Base-by-base conservation (phyloP, 2,329 filamentous ascomycete genomes). In the Penicillium sp. region DNA sequence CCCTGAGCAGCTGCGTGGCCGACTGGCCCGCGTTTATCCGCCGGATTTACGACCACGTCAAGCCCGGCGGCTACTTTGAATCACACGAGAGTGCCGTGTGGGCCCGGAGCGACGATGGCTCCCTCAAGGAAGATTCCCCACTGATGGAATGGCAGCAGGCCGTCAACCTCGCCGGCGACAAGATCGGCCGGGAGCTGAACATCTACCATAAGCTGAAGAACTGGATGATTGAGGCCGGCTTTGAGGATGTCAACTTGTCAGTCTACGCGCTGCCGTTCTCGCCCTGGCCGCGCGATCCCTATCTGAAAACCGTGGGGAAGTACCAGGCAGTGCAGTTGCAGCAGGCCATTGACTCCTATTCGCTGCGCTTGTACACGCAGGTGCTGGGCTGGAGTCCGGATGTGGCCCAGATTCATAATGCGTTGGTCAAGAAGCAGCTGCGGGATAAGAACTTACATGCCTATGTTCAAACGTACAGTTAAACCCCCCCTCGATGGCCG, bases 21-120 rank as follows among this genome's bases (percentile, higher is more conserved):
- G 33, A 48, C 31, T 50, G 48, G 48, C 45, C 39, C 5, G n/a
- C 6, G 3, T 50, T 48, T 26, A 43, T 50, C 19, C 3, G 37
- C 4, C 41, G 31, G 2, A 47, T 49, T 3, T 56, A 40, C 31
- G 41, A 51, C 8, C 45, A 58, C 31, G 44, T 62, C 19, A 42
- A 50, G 33, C 59, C 59, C 1, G 60, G 60, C 1, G 61, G 58
- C 4, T 63, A 53, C 41, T 40, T 58, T 23, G 58, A 62, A 45
- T 44, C 54, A 8, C 54, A 60, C 30, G 58, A 62, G 39, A 53
- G 52, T 25, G 51, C 50, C 16, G 39, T 54, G 2, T 51, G 46
- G 45, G 47, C 54, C 18, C 34, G 48, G 23, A 53, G 47, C 3
- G 51, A 55, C 11, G 51, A 56, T 18, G 47, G 41, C 7, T 48